Conservation (phyloP, 352 stramenopile species). For the Globisporangium irregulare region DNA sequence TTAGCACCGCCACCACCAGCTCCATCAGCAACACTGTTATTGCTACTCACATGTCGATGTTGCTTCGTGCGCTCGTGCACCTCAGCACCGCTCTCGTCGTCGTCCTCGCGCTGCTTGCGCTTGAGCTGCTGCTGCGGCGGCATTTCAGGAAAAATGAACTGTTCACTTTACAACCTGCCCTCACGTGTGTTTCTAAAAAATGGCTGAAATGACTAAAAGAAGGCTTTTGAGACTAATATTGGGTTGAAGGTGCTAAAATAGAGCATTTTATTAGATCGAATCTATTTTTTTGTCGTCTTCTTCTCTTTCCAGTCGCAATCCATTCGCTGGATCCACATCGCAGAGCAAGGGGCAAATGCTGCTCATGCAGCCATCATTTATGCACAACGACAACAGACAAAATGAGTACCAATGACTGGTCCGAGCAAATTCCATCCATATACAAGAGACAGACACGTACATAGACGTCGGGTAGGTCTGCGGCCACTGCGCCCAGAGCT, state of each 20-base stretch:
- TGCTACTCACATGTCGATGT: background rate
- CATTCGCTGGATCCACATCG: conserved; percentile 27
- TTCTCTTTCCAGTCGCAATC: conserved; percentile 8
- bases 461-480: conserved; percentile 35
- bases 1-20: background rate
- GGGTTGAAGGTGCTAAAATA: too few species aligned
- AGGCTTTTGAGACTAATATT: too few species aligned
- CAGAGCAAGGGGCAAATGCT: conserved; percentile 75
- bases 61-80: background rate
- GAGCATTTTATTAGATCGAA: too few species aligned
- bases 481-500: conserved; percentile 75
- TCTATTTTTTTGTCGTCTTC: background rate
- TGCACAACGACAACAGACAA: background rate
- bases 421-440: background rate
- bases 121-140: conserved; percentile 18
- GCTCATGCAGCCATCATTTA: background rate
- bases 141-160: background rate
- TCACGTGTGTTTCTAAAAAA: too few species aligned
- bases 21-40: background rate
- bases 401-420: background rate
- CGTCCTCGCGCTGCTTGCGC: conserved; percentile 22
- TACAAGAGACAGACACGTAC: conserved; percentile 27
- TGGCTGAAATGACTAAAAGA: too few species aligned
- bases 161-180: too few species aligned
- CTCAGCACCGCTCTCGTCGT: conserved; percentile 14